A percentile compares a stretch with the other conserved stretches of the same genome.
Evolutionary conservation across 306 rosid species (phyloP).

Genomic region (Morella rubra): DNA sequence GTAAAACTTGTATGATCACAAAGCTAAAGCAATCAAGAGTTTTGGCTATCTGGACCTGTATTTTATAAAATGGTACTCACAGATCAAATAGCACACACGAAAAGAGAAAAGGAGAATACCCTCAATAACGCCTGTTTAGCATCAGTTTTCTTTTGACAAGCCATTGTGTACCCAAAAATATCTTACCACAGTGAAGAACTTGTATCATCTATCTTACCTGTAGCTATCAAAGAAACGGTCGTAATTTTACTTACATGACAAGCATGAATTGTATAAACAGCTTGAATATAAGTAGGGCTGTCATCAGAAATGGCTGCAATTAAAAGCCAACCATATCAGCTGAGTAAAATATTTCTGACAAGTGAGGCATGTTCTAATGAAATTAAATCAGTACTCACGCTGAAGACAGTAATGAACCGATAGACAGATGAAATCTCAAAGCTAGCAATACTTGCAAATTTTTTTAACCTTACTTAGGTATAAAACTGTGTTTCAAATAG

Average conservation of each 20-base stretch:
- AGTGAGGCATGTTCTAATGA: slow-evolving; percentile 4
- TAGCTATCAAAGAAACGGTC: slow-evolving; percentile 8
- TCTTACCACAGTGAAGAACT: background rate
- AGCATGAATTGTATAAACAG: slow-evolving; percentile 85
- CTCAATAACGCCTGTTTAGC: background rate
- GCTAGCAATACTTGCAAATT: slow-evolving; percentile 91
- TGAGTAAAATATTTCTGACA: slow-evolving; percentile 23
- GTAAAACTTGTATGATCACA: background rate
- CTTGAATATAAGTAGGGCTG: slow-evolving; percentile 87
- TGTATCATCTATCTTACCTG: slow-evolving; percentile 1
- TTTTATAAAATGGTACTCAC: background rate
- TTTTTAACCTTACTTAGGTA: slow-evolving; percentile 47
- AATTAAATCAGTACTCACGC: slow-evolving; percentile 57
- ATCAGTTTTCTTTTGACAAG: background rate
- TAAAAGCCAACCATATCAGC: slow-evolving; percentile 25
- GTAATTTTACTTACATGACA: slow-evolving; percentile 71
- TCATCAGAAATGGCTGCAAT: slow-evolving; percentile 90
- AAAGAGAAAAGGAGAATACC: background rate
- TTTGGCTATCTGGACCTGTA: background rate
- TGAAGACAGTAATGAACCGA: slow-evolving; percentile 83
- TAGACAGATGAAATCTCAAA: slow-evolving; percentile 93
- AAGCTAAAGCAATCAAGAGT: background rate
- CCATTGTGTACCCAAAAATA: background rate
- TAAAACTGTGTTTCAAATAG: slow-evolving; percentile 77
- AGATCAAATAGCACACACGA: background rate